Evolutionary conservation across 192 early-diverging fungal genomes (phyloP).

Genomic region (Rhizophagus clarus): DNA sequence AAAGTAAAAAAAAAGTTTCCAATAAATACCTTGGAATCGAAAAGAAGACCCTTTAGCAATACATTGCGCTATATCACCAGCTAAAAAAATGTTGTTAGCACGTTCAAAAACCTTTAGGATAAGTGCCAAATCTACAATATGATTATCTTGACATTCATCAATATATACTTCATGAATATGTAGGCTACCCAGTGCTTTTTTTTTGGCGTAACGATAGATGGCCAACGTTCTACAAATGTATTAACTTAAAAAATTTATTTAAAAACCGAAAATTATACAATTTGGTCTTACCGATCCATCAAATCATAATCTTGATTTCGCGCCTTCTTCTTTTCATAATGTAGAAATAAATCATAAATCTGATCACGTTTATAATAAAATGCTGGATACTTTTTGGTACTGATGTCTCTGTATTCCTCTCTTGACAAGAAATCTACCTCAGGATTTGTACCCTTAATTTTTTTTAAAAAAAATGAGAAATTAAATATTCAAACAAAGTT

Average conservation of each 20-base stretch:
- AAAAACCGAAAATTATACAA: not conserved
- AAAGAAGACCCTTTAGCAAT: constrained; percentile 22
- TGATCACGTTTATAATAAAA: constrained; percentile 10
- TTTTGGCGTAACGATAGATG: constrained; percentile 15
- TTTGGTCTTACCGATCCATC: not conserved
- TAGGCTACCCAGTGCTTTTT: not conserved
- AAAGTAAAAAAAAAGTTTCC: not conserved
- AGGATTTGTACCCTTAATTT: constrained; percentile 17
- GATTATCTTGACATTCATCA: constrained; percentile 27
- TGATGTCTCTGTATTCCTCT: not conserved
- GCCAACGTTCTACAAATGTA: not conserved
- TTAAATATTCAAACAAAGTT: not conserved
- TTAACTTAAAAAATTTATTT: not conserved
- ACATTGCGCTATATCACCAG: constrained; percentile 26
- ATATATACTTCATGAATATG: constrained; percentile 32
- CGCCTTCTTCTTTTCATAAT: constrained; percentile 14
- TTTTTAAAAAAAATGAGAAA: no score
- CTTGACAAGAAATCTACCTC: not conserved
- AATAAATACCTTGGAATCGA: constrained; percentile 10
- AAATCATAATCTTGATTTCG: constrained; percentile 6
- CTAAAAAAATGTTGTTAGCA: constrained; percentile 17
- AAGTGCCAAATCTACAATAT: constrained; percentile 16
- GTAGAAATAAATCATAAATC: constrained; percentile 25
- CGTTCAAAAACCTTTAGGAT: constrained; percentile 15
- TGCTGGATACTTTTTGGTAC: constrained; percentile 13